Conservation (phyloP, 2,329 filamentous ascomycete species). For the Lomentospora prolificans region DNA sequence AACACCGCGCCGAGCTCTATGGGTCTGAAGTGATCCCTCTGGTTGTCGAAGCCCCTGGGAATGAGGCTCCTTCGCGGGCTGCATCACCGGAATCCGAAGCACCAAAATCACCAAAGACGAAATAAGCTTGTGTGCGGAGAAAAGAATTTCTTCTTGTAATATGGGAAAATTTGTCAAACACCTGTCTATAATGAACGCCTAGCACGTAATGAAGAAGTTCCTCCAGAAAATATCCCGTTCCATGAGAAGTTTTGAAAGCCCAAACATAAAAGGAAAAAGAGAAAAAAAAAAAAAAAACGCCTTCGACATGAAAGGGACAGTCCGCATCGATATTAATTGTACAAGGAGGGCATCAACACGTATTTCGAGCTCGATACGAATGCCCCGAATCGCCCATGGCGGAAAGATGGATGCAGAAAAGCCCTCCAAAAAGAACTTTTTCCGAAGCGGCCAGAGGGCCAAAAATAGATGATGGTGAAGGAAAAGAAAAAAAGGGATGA, state of each 20-base stretch:
- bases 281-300: constrained; percentile 1
- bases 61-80: not conserved
- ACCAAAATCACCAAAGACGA: not conserved
- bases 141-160: not conserved
- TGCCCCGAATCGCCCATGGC: not conserved
- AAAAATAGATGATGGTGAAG: not conserved
- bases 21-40: constrained; percentile 22
- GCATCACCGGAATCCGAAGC: not conserved
- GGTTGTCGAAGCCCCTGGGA: constrained; percentile 9
- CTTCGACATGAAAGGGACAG: not conserved
- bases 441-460: not conserved
- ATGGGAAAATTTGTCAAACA: not conserved
- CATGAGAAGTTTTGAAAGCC: too few relatives aligned
- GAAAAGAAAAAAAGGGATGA: constrained; percentile 12
- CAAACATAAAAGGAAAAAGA: constrained; percentile 2
- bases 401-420: not conserved
- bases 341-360: not conserved
- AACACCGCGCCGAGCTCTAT: constrained; percentile 33
- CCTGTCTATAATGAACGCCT: constrained; percentile 3
- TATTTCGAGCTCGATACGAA: not conserved
- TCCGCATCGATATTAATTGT: not conserved
- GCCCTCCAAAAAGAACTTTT: not conserved
- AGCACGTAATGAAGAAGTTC: not conserved
- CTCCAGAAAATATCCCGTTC: not conserved
- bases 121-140: not conserved